Percentiles rank a stretch among this genome's conserved stretches.
These are phyloP conservation scores for Puccinia hordei DNA, from an alignment of 1,284 basidiomycete genomes.

Conservation along the genomic window DNA sequence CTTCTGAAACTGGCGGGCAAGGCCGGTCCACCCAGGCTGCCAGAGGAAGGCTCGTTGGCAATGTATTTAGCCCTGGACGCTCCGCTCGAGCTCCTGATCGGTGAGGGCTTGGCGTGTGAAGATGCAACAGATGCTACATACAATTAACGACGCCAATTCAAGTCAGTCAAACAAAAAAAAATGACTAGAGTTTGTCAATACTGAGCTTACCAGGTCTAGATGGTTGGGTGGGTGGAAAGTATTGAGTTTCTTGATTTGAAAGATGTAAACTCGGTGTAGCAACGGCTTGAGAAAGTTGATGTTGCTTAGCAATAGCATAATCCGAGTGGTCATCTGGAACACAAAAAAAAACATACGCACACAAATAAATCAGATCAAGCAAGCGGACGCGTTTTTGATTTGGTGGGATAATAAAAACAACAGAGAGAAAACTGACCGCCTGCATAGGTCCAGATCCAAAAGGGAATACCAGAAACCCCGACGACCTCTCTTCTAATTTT, in stretches of 20 bases:
- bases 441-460: constrained; percentile 47
- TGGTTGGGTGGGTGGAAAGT: constrained; percentile 29
- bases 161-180: neutral
- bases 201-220: constrained; percentile 36
- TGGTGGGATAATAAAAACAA: neutral
- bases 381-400: too few species aligned
- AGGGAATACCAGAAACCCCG: constrained; percentile 44
- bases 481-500: constrained; percentile 29
- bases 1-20: constrained; percentile 42
- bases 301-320: constrained; percentile 26
- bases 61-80: constrained; percentile 2
- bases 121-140: constrained; percentile 39
- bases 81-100: neutral
- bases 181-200: neutral
- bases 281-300: neutral
- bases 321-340: constrained; percentile 43
- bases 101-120: constrained; percentile 37
- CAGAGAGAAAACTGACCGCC: constrained; percentile 29
- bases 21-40: constrained; percentile 33
- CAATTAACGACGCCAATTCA: neutral
- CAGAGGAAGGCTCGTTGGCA: neutral
- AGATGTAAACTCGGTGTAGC: neutral
- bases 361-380: neutral
- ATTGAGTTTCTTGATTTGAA: constrained; percentile 7
- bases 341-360: too few species aligned